A percentile compares a stretch with the other conserved stretches of the same genome.
Evolutionary conservation across 2,329 filamentous ascomycete genomes (phyloP).

Genomic region (Pestalotiopsis sp.): DNA sequence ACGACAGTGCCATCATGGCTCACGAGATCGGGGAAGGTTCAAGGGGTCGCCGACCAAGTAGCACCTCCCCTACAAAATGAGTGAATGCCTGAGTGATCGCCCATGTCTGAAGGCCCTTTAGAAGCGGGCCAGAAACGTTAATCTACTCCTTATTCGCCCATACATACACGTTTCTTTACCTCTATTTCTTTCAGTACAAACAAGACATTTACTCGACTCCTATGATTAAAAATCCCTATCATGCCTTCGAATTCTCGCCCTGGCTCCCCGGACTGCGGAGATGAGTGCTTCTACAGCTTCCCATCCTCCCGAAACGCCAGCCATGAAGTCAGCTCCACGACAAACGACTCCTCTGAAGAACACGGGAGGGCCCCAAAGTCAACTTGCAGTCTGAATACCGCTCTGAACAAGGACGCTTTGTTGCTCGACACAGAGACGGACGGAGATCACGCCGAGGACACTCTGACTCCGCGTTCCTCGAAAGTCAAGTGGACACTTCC

Average conservation of each 20-base stretch:
- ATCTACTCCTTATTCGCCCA: too few species aligned
- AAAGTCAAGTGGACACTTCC: not conserved
- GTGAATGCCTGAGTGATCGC: too few species aligned
- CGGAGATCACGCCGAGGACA: not conserved
- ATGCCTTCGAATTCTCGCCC: not conserved
- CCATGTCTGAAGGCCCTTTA: too few species aligned
- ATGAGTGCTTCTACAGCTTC: slow-evolving; percentile 2
- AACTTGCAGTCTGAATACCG: not conserved
- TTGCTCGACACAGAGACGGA: not conserved
- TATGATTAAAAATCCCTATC: not conserved
- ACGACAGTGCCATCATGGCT: too few species aligned
- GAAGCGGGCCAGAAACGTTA: too few species aligned
- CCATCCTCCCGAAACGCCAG: not conserved
- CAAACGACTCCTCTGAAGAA: not conserved
- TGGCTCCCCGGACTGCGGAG: not conserved
- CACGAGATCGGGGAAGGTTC: too few species aligned
- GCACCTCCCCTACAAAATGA: too few species aligned
- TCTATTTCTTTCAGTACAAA: not conserved
- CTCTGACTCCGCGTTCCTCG: not conserved
- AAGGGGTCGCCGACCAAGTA: too few species aligned
- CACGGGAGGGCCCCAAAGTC: not conserved
- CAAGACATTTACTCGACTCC: not conserved
- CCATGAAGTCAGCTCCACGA: not conserved
- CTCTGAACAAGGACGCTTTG: not conserved
- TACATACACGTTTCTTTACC: not conserved